Evolutionary conservation across 2,329 filamentous ascomycete species (phyloP).

Genomic region (Nemania sp.): DNA sequence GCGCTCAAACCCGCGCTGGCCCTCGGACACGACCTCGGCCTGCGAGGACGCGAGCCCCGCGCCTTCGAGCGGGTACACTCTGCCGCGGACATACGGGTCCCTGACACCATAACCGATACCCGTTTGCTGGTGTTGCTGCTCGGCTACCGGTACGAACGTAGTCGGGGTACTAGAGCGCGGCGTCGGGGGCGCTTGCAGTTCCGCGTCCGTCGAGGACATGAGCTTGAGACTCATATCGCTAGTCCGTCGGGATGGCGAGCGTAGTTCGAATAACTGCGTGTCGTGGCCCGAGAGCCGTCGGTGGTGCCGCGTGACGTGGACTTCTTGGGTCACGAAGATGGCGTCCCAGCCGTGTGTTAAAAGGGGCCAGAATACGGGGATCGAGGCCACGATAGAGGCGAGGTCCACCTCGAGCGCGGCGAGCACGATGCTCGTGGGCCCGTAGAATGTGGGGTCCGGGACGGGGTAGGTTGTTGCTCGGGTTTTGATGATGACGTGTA

Average conservation of each 20-base stretch:
- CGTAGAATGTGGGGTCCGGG: constrained; percentile 44
- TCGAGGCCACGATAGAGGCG: constrained; percentile 39
- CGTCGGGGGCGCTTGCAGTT: constrained; percentile 3
- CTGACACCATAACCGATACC: constrained; percentile 26
- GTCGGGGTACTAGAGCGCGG: neutral
- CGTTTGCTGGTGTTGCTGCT: no score
- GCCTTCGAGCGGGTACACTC: constrained; percentile 30
- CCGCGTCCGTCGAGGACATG: constrained; percentile 18
- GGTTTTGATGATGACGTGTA: constrained; percentile 36
- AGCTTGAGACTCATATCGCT: constrained; percentile 25
- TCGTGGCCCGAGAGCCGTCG: constrained; percentile 30
- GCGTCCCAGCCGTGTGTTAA: constrained; percentile 35
- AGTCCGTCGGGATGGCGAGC: constrained; percentile 4
- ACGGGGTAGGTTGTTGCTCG: constrained; percentile 41
- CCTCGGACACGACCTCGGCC: constrained; percentile 34
- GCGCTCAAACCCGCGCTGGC: constrained; percentile 33
- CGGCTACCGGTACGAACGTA: neutral
- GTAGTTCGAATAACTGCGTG: constrained; percentile 21
- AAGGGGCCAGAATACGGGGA: constrained; percentile 41
- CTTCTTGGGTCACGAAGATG: constrained; percentile 44
- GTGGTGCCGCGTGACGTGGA: constrained; percentile 39
- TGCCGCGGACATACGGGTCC: constrained; percentile 27
- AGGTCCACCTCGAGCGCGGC: constrained; percentile 42
- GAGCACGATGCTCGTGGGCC: constrained; percentile 39
- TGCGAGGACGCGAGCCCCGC: constrained; percentile 13